Conservation (phyloP, 2,329 filamentous ascomycete species). For the Claviceps humidiphila region DNA sequence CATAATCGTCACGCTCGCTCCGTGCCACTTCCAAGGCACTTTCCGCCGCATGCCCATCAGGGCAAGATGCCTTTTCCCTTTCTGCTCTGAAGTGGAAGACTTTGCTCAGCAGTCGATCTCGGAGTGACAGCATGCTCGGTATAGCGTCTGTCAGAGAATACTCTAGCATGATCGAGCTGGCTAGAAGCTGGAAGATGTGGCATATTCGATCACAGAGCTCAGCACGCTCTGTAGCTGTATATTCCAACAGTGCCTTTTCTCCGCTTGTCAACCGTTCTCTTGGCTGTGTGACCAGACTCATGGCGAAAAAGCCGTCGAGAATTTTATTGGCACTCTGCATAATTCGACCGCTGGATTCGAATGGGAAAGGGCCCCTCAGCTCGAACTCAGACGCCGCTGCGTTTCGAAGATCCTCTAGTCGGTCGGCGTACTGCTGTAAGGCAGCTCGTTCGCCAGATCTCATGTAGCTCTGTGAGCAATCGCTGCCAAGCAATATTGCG, state of each 20-base stretch:
- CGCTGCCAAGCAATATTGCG: conserved; percentile 52
- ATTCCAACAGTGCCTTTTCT: conserved; percentile 61
- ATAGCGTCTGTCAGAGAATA: conserved; percentile 76
- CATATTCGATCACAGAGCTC: conserved; percentile 74
- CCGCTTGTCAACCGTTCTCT: conserved; percentile 60
- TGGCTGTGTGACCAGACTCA: conserved; percentile 78
- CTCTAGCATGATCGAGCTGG: conserved; percentile 77
- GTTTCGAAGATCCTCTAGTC: conserved; percentile 55
- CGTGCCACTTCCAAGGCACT: no score
- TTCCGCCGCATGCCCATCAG: neutral
- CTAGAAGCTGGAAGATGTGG: conserved; percentile 68
- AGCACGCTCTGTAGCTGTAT: conserved; percentile 64
- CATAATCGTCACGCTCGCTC: neutral
- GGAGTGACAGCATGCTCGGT: conserved; percentile 60
- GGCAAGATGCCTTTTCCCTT: conserved; percentile 16
- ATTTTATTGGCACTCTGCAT: conserved; percentile 64
- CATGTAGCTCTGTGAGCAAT: conserved; percentile 54
- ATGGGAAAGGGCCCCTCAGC: conserved; percentile 67
- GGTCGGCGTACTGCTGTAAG: conserved; percentile 59
- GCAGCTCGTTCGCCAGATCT: conserved; percentile 71
- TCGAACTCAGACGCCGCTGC: conserved; percentile 70
- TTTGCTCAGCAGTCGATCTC: conserved; percentile 68
- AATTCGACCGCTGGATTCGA: conserved; percentile 53
- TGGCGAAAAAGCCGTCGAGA: conserved; percentile 80
- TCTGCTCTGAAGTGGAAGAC: conserved; percentile 70